These are phyloP conservation scores for Inosperma sp. DNA, from an alignment of 768 basidiomycete genomes.

Conservation along the genomic window DNA sequence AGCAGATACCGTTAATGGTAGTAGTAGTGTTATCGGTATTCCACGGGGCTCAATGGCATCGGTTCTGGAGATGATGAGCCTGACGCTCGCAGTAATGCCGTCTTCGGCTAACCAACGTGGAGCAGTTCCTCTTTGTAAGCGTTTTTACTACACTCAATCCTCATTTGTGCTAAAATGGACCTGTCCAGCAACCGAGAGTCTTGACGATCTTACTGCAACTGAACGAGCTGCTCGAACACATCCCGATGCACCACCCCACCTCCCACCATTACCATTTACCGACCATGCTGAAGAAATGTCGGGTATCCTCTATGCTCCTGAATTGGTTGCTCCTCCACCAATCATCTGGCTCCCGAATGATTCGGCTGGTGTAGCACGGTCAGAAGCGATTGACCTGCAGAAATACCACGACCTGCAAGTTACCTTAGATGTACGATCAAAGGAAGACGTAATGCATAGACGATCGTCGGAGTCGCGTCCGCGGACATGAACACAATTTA, in stretches of 20 bases:
- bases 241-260: constrained; percentile 69
- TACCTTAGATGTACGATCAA: constrained; percentile 62
- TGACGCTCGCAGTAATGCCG: constrained; percentile 71
- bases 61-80: constrained; percentile 81
- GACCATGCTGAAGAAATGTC: constrained; percentile 77
- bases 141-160: constrained; percentile 8
- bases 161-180: constrained; percentile 7
- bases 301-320: constrained; percentile 76
- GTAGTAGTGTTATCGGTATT: constrained; percentile 40
- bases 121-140: constrained; percentile 65
- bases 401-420: constrained; percentile 68
- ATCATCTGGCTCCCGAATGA: constrained; percentile 87
- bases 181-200: constrained; percentile 58
- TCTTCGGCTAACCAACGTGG: constrained; percentile 51
- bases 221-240: constrained; percentile 74
- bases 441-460: constrained; percentile 44
- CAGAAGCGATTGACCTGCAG: constrained; percentile 72
- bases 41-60: constrained; percentile 72
- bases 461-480: constrained; percentile 31
- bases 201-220: constrained; percentile 79
- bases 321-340: constrained; percentile 70
- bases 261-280: constrained; percentile 63
- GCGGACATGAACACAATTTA: constrained; percentile 18
- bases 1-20: constrained; percentile 44
- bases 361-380: constrained; percentile 62